Evolutionary conservation across 345 rosid genomes (phyloP), one percentile per base, ranked within the genome.

Genomic region (Citrus reticulata): DNA sequence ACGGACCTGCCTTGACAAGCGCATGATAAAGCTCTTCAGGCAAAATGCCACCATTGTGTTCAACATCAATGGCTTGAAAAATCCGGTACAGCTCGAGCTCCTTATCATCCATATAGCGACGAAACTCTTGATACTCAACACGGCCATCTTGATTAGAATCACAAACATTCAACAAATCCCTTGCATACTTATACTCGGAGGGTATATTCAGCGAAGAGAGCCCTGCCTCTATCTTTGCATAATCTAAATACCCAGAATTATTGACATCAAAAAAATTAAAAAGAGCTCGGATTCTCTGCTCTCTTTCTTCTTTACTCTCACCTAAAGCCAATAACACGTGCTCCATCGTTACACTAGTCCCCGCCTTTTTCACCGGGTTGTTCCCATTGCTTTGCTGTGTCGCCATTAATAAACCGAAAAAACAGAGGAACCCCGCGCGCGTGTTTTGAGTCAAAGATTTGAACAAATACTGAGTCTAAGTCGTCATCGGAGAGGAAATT

Each of bases 11-110:
- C 80, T 85, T 88, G 49, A 89, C 84, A 84, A 92, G 96, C 0
- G 93, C 92, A 79, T 92, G 90, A 85, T 85, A 92, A 6, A 90
- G 87, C 67, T 90, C 93, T 78, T 89, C 96, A 5, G 96, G 93
- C 77, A 90, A 86, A 81, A 92, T 92, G 88, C 89, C 84, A 13
- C 96, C 93, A 65, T 88, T 86, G 73, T 89, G 96, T 57, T 90
- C 89, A 71, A 90, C 93, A 84, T 92, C 96, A 81, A 92, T 92
- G 24, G 93, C 87, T 82, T 92, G 89, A 73, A 92, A 92, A 9
- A 92, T 90, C 40, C 89, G 78, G 74, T 92, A 92, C 54, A 92
- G 78, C 85, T 92, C 96, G 22, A 92, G 90, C 78, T 92, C 96
- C 74, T 92, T 90, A 81, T 86, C 92, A 51, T 92, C 96, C 96